phyloP scores from a whole-genome alignment of 1,284 basidiomycete genomes.

The Fomes fomentarius region DNA sequence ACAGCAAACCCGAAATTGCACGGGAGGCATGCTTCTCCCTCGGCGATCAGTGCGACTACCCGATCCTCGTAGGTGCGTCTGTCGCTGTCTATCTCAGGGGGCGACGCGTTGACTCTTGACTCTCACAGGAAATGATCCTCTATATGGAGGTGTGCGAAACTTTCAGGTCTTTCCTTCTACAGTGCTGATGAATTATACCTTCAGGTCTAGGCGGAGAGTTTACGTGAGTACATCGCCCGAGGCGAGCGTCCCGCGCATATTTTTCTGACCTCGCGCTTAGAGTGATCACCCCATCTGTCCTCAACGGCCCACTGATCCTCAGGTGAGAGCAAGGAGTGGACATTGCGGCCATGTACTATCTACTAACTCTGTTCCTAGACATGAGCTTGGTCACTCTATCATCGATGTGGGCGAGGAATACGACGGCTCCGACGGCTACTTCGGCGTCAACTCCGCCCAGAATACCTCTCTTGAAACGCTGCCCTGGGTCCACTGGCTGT shows the following conservation, averaged over 20 bases:
- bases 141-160: constrained; percentile 83
- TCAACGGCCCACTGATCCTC: constrained; percentile 79
- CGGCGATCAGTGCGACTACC: constrained; percentile 74
- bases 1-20: constrained; percentile 67
- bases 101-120: too few species aligned
- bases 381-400: constrained; percentile 83
- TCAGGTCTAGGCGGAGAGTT: constrained; percentile 82
- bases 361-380: constrained; percentile 37
- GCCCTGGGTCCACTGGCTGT: constrained; percentile 77
- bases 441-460: constrained; percentile 69
- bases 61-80: constrained; percentile 70
- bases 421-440: constrained; percentile 80
- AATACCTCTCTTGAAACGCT: constrained; percentile 43
- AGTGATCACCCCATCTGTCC: constrained; percentile 77
- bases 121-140: constrained; percentile 70
- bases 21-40: constrained; percentile 69
- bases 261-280: constrained; percentile 45
- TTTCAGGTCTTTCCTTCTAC: too few species aligned
- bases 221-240: constrained; percentile 54
- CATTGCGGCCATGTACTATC: neutral
- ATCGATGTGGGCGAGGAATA: constrained; percentile 86
- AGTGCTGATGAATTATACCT: too few species aligned
- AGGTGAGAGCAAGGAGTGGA: constrained; percentile 39
- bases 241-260: too few species aligned
- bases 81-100: too few species aligned